Base-by-base conservation (phyloP, 768 basidiomycete genomes). In the Mrakia frigida region DNA sequence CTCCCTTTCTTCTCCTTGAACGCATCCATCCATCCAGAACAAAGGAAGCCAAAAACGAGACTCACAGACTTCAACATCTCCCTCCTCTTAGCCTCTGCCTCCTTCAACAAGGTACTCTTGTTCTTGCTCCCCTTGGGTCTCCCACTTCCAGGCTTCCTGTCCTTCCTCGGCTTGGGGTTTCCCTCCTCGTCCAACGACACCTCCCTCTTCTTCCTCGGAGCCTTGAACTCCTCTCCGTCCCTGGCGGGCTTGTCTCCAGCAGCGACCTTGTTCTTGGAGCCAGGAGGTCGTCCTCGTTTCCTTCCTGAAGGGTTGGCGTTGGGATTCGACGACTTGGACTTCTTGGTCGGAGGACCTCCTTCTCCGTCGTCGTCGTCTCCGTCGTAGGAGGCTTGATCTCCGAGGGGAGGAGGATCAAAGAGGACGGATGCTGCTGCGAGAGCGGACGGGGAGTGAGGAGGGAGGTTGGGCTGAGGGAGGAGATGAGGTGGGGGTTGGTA, bases 101-200 rank as follows among this genome's bases (percentile, higher is more conserved):
- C 65, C 65, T 68, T 68, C 35, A 39, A 21, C 23, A 68, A 23
- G 21, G 65, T 68, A 41, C 18, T 39, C 65, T 68, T 68, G 65
- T 68, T 68, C 37, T 68, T 68, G 65, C 65, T 68, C 23, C 65
- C 65, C 37, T 68, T 68, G 65, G 65, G 65, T 21, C 65, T 16
- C 35, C 65, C 65, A 39, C 65, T 68, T 23, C 65, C 65, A 23
- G 65, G 65, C 65, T 68, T 68, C 65, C 65, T 68, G 6, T 37
- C 37, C 65, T 68, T 68, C 65, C 25, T 68, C 1, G 65, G 65
- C 39, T 41, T 68, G 11, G 65, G 65, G 16, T 37, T 39, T 6
- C 65, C 65, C 14, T 68, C 35, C 21, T 35, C 33, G 39, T 68
- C 65, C 35, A 68, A 23, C 37, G 65, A 68, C 10, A 37, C 35